Conservation (phyloP, 2,329 filamentous ascomycete species). For the Fusarium sp. region DNA sequence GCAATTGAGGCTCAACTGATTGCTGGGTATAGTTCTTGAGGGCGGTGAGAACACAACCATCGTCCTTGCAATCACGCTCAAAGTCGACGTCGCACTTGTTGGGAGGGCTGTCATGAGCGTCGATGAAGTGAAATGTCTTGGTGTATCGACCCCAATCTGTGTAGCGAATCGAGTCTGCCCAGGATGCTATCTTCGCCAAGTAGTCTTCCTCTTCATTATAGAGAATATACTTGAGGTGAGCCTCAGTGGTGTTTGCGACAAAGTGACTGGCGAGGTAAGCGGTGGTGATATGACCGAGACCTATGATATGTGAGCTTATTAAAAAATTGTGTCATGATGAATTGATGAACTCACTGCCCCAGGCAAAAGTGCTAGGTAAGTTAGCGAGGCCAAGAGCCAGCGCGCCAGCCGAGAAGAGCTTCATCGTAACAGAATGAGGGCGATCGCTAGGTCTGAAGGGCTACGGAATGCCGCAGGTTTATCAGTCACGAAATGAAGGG, state of each 20-base stretch:
- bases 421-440: slow-evolving; percentile 41
- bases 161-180: slow-evolving; percentile 73
- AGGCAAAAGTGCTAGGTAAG: slow-evolving; percentile 49
- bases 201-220: slow-evolving; percentile 63
- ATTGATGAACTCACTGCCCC: slow-evolving; percentile 51
- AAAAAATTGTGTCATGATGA: not conserved
- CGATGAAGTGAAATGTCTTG: slow-evolving; percentile 73
- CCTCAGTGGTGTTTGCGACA: slow-evolving; percentile 62
- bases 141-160: slow-evolving; percentile 69
- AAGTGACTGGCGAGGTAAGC: slow-evolving; percentile 70
- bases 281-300: slow-evolving; percentile 71
- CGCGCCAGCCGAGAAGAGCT: slow-evolving; percentile 39
- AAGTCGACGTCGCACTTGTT: slow-evolving; percentile 64
- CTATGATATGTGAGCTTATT: slow-evolving; percentile 44
- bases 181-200: slow-evolving; percentile 69
- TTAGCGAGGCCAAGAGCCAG: slow-evolving; percentile 45
- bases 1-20: slow-evolving; percentile 56
- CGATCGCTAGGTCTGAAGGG: not conserved
- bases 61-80: slow-evolving; percentile 67
- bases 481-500: not conserved
- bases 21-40: slow-evolving; percentile 68
- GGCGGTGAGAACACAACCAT: slow-evolving; percentile 69
- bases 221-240: slow-evolving; percentile 66
- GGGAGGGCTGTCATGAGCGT: slow-evolving; percentile 70
- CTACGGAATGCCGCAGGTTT: not conserved